Evolutionary conservation across 352 stramenopile genomes (phyloP), one percentile per base, ranked within the genome.

Genomic region (Phytophthora megakarya): DNA sequence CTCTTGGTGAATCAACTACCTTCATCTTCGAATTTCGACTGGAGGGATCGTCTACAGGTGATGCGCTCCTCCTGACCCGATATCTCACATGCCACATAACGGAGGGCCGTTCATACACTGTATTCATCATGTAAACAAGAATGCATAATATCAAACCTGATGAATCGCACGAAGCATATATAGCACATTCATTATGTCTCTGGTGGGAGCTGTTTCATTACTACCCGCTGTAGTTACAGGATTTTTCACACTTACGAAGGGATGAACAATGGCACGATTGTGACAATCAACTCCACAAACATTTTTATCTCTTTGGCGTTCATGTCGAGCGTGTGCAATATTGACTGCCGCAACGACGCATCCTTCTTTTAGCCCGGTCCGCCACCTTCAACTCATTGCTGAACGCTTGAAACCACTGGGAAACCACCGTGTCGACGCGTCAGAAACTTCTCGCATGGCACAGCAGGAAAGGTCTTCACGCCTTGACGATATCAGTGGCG

Each of bases 1-100:
- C 50, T 19, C 59, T 57, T 62, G 15, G 37, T 5, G 25, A 12
- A 11, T n/a, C n/a, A n/a, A n/a, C n/a, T n/a, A n/a, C 26, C 15
- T 32, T 32, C 3, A 35, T 46, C 51, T 69, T 69, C 61, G 61
- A 68, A 49, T 64, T 64, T 64, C 47, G 48, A 70, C 55, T 61
- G 54, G 54, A 63, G 37, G 55, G 56, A 55, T 52, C 44, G 12
- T 52, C 40, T 37, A 50, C 56, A 57, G 56, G 30, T 35, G 30
- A 35, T 35, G 30, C 3, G 30, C 30, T 32, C 37, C 21, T 28
- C 16, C 22, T 30, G 42, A 13, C n/a, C 40, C 52, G 53, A 65
- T 69, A 59, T 65, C 44, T 64, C 53, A 69, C 56, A 43, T 28
- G 12, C 46, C 39, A 70, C 40, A 46, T 66, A 64, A 64, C 60